Conservation (phyloP, 306 rosid genomes). For the Prunus mume region DNA sequence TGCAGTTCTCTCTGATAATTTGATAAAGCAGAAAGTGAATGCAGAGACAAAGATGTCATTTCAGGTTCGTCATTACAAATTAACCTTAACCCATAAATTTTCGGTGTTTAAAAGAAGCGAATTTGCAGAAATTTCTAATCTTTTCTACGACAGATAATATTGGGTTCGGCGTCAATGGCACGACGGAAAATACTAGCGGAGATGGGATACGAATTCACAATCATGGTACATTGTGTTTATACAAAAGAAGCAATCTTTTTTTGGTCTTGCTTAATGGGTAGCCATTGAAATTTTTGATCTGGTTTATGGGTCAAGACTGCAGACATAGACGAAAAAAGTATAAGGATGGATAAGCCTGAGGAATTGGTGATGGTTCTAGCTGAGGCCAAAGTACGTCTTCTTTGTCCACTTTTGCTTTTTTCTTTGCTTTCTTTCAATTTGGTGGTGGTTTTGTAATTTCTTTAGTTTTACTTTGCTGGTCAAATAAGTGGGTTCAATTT, state of each 20-base stretch:
- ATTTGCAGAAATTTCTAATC: background rate
- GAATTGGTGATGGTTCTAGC: conserved; percentile 79
- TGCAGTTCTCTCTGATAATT: background rate
- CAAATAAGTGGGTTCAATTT: background rate
- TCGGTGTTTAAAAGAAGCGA: background rate
- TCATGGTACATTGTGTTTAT: conserved; percentile 46
- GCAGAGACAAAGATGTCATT: conserved; percentile 22
- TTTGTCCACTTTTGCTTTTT: background rate
- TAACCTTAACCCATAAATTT: background rate
- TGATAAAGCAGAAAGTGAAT: background rate
- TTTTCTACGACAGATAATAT: conserved; percentile 50
- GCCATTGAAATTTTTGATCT: conserved; percentile 17
- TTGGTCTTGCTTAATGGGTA: conserved; percentile 12
- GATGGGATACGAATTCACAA: conserved; percentile 76
- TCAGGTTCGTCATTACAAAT: conserved; percentile 18
- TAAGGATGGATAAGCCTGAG: conserved; percentile 75
- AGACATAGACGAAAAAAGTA: conserved; percentile 78
- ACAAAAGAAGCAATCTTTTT: background rate
- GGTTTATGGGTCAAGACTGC: conserved; percentile 53
- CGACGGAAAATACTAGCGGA: conserved; percentile 71
- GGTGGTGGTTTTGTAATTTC: too few relatives aligned
- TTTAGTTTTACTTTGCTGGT: background rate
- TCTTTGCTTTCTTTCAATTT: background rate
- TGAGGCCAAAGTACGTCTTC: conserved; percentile 70
- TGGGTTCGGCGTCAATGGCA: conserved; percentile 89